phyloP scores from a whole-genome alignment of 1,139 yeast genomes.

The Yamadazyma friedrichii region DNA sequence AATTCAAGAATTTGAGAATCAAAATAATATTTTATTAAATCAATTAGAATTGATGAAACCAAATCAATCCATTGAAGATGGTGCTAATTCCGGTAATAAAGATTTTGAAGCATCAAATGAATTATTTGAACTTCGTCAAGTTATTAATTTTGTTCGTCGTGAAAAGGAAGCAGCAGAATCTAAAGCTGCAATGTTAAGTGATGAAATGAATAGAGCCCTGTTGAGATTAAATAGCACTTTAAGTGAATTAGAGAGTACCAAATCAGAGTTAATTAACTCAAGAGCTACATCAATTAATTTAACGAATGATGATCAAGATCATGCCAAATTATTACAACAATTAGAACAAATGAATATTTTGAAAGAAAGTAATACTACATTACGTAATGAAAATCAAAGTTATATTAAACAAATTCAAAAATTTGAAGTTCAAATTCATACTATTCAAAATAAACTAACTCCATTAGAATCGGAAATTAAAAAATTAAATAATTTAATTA shows the following conservation, averaged over 20 bases:
- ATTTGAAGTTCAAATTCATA: conserved; percentile 22
- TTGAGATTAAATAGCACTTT: conserved; percentile 39
- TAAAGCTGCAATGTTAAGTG: conserved; percentile 48
- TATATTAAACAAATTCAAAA: conserved; percentile 23
- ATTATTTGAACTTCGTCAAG: conserved; percentile 40
- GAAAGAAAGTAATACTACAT: conserved; percentile 69
- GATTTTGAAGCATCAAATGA: conserved; percentile 21
- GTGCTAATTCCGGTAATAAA: conserved; percentile 7
- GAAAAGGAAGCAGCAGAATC: conserved; percentile 75
- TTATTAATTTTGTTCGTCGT: conserved; percentile 63
- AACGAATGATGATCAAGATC: conserved; percentile 43
- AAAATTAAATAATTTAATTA: conserved; percentile 19
- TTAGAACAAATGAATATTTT: conserved; percentile 67
- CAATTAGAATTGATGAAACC: conserved; percentile 54
- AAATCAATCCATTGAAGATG: conserved; percentile 6
- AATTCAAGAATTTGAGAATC: conserved; percentile 58
- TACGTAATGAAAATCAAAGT: conserved; percentile 52
- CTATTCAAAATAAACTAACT: conserved; percentile 17
- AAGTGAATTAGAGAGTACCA: conserved; percentile 44
- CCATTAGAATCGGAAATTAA: conserved; percentile 27
- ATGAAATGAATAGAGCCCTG: conserved; percentile 49
- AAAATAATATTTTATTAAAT: conserved; percentile 65
- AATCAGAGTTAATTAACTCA: conserved; percentile 39
- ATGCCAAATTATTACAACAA: conserved; percentile 56
- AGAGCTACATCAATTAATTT: conserved; percentile 36